Base-by-base conservation (phyloP, 139 green algal genomes). In the Chlorella sp. region DNA sequence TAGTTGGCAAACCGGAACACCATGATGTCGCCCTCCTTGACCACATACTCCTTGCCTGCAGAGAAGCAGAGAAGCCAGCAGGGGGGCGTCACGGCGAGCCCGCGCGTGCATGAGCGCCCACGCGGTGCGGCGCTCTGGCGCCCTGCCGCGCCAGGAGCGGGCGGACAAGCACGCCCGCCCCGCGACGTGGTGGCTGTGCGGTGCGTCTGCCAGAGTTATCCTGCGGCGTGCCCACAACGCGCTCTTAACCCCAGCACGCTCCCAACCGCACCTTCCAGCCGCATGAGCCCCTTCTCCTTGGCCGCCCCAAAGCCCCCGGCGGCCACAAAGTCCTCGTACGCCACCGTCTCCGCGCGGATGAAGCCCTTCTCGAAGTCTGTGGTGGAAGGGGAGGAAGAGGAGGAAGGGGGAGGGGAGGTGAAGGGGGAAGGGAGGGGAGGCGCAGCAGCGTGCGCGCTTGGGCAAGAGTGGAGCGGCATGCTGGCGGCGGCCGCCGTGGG, bases 31-130 rank as follows among this genome's bases (percentile, higher is more conserved):
- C 95, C 94, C 72, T 98, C 94, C 45, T 93, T 76, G 45, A 99
- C 94, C 5, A 98, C 74, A 67, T 99, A 99, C 79, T 98, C 95
- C 83, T 98, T 99, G 51, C 96, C n/a, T n/a, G n/a, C n/a, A n/a
- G n/a, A n/a, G n/a, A n/a, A n/a, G n/a, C n/a, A n/a, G n/a, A n/a
- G n/a, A n/a, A n/a, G n/a, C n/a, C n/a, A n/a, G n/a, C n/a, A n/a
- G n/a, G n/a, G n/a, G n/a, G n/a, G n/a, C n/a, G n/a, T n/a, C n/a
- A n/a, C n/a, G n/a, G n/a, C n/a, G n/a, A n/a, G n/a, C n/a, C n/a
- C n/a, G n/a, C n/a, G n/a, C n/a, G n/a, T n/a, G n/a, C n/a, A n/a
- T n/a, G n/a, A n/a, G n/a, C n/a, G n/a, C n/a, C n/a, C n/a, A n/a
- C n/a, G n/a, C n/a, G n/a, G n/a, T n/a, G n/a, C n/a, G n/a, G n/a